These are phyloP conservation scores for Quillaja saponaria DNA, from an alignment of 306 rosid genomes.

Conservation along the genomic window DNA sequence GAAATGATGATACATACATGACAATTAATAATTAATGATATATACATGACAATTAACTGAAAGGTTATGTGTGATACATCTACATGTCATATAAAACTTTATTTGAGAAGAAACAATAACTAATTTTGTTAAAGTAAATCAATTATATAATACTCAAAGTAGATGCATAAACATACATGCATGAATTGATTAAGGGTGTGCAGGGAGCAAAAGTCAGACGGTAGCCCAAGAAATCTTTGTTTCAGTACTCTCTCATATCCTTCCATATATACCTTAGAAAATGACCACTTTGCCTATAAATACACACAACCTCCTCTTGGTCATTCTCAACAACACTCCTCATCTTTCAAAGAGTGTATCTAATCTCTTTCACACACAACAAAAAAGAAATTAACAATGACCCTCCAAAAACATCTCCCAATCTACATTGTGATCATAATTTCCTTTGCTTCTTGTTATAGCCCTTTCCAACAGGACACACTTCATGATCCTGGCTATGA, in stretches of 20 bases:
- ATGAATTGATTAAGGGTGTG: not conserved
- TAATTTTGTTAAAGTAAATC: no score
- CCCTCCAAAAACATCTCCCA: conserved; percentile 22
- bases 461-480: conserved; percentile 40
- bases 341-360: conserved; percentile 1
- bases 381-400: conserved; percentile 34
- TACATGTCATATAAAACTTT: no score
- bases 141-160: no score
- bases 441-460: conserved; percentile 36
- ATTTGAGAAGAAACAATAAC: no score
- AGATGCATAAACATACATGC: not conserved
- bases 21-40: no score
- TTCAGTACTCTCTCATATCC: conserved; percentile 19
- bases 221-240: conserved; percentile 17
- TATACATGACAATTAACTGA: no score
- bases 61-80: no score
- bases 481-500: conserved; percentile 8
- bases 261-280: conserved; percentile 13
- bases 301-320: conserved; percentile 13
- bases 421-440: conserved; percentile 28
- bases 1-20: no score
- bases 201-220: conserved; percentile 27
- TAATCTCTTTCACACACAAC: conserved; percentile 2
- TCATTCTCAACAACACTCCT: not conserved
- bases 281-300: conserved; percentile 32